Conservation (phyloP, 2,329 filamentous ascomycete genomes). For the Aspergillus sp. region DNA sequence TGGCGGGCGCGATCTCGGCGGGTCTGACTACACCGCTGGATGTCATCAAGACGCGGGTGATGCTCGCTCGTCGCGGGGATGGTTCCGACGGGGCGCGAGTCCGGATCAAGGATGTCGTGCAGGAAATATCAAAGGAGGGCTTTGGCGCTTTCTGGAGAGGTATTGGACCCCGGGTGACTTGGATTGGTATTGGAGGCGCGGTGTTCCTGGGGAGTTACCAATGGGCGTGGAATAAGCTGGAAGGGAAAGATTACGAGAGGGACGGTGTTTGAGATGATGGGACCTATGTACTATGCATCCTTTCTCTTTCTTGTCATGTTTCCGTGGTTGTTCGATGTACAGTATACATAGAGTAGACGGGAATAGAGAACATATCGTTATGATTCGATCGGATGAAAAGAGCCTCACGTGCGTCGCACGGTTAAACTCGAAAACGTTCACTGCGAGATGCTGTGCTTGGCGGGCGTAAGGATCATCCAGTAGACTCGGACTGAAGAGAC, state of each 20-base stretch:
- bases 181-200: conserved; percentile 92
- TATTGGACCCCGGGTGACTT: conserved; percentile 77
- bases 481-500: no score
- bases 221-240: conserved; percentile 74
- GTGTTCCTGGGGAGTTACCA: conserved; percentile 95
- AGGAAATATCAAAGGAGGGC: conserved; percentile 58
- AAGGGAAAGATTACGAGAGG: conserved; percentile 33
- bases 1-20: conserved; percentile 81
- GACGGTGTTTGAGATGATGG: conserved; percentile 6
- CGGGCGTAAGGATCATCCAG: no score
- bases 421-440: no score
- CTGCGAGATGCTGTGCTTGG: no score
- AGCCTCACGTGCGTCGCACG: no score
- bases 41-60: conserved; percentile 94
- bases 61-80: conserved; percentile 73
- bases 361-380: neutral
- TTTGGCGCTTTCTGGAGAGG: conserved; percentile 46
- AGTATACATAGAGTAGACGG: conserved; percentile 6
- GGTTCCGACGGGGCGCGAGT: conserved; percentile 42
- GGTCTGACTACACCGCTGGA: conserved; percentile 89
- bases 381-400: no score
- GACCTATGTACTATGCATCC: neutral
- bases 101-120: conserved; percentile 53
- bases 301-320: neutral
- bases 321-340: no score